These are phyloP conservation scores for Cercospora zeina DNA, from an alignment of 2,329 filamentous ascomycete species.

Conservation along the genomic window DNA sequence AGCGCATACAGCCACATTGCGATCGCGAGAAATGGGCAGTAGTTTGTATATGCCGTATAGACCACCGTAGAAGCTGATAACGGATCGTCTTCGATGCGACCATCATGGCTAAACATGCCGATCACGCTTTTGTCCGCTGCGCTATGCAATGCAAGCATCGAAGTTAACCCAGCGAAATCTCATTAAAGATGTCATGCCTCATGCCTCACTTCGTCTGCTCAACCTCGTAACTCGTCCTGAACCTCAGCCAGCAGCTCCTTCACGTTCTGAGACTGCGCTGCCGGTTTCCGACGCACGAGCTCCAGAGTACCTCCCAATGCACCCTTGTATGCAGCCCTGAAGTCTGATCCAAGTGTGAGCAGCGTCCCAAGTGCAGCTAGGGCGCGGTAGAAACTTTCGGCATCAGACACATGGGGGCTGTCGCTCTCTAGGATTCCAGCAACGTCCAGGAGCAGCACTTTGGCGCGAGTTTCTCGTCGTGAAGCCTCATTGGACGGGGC, in stretches of 20 bases:
- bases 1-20: neutral
- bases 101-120: neutral
- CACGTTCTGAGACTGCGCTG: conserved; percentile 61
- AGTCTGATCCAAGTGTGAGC: conserved; percentile 61
- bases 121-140: neutral
- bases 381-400: conserved; percentile 78
- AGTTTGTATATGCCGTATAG: too few relatives aligned
- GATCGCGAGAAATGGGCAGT: neutral
- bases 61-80: too few relatives aligned
- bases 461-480: conserved; percentile 38
- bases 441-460: conserved; percentile 37
- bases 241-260: conserved; percentile 63
- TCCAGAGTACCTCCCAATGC: conserved; percentile 54
- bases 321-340: conserved; percentile 59
- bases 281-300: conserved; percentile 51
- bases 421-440: conserved; percentile 39
- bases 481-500: conserved; percentile 35
- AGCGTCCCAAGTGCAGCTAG: conserved; percentile 83
- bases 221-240: conserved; percentile 46
- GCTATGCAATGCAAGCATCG: conserved; percentile 6
- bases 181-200: neutral
- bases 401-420: conserved; percentile 62
- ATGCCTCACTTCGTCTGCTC: neutral
- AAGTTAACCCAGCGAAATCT: neutral
- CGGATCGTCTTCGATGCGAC: too few relatives aligned